A percentile compares a stretch with the other conserved stretches of the same genome.
Conservation (phyloP, 2,329 filamentous ascomycete species). For the Cordyceps cicadae region DNA sequence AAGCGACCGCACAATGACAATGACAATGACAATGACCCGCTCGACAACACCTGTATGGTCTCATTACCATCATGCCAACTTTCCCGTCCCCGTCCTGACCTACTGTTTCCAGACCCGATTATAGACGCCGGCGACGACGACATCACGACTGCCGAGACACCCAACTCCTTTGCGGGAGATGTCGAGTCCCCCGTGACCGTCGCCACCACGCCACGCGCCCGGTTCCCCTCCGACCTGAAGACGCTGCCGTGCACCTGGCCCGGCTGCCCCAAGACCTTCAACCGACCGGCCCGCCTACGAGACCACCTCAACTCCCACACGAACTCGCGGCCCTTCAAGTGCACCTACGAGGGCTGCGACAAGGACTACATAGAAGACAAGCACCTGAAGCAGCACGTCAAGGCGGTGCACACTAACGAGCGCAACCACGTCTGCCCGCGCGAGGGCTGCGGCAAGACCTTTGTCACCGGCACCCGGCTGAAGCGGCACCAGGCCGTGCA, state of each 20-base stretch:
- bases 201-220: conserved; percentile 36
- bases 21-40: conserved; percentile 5
- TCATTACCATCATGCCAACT: not conserved
- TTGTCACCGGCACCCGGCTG: conserved; percentile 71
- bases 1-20: conserved; percentile 20
- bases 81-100: not conserved
- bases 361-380: conserved; percentile 83
- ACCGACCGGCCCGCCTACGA: conserved; percentile 71
- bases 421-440: conserved; percentile 64
- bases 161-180: conserved; percentile 23
- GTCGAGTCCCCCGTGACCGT: conserved; percentile 25
- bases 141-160: conserved; percentile 23
- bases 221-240: conserved; percentile 64
- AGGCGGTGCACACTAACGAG: conserved; percentile 67
- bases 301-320: conserved; percentile 79
- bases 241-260: conserved; percentile 67
- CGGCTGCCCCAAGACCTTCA: conserved; percentile 75
- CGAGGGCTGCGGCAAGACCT: conserved; percentile 67
- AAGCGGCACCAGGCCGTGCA: conserved; percentile 73
- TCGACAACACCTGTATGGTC: conserved; percentile 19
- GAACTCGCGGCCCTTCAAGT: conserved; percentile 73
- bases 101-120: conserved; percentile 16
- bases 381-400: conserved; percentile 77
- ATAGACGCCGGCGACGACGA: conserved; percentile 28
- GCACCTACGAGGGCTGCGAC: conserved; percentile 59